Conservation (phyloP, 164 flowering plant genomes). For the Umbilicus rupestris region DNA sequence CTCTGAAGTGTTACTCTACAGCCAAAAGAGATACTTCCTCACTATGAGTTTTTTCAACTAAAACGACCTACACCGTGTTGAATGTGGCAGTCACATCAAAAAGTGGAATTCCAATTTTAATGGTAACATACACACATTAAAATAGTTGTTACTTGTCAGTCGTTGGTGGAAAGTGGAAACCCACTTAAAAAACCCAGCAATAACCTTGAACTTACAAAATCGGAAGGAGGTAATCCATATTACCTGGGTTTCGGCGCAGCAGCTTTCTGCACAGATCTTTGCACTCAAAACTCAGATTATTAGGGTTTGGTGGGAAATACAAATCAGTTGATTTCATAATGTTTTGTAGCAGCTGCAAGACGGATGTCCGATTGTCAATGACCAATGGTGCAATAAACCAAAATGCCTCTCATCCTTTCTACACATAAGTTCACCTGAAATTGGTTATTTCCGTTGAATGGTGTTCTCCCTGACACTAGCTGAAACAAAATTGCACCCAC, state of each 20-base stretch:
- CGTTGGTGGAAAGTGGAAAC: background rate
- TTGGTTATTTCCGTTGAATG: constrained; percentile 87
- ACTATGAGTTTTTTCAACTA: background rate
- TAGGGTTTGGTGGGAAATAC: constrained; percentile 58
- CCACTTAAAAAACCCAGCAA: background rate
- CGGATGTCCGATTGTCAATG: background rate
- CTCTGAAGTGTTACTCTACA: background rate
- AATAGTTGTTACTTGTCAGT: background rate
- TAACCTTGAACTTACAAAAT: background rate
- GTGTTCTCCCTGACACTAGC: constrained; percentile 87
- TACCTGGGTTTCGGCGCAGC: constrained; percentile 91
- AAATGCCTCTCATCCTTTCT: background rate
- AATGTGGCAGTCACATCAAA: background rate
- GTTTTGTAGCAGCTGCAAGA: constrained; percentile 80
- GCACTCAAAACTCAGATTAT: constrained; percentile 62
- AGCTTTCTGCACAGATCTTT: constrained; percentile 82
- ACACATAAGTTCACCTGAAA: constrained; percentile 45
- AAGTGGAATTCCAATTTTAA: background rate
- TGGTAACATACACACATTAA: background rate
- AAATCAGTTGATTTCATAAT: constrained; percentile 73
- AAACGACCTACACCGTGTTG: background rate
- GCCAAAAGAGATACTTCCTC: background rate
- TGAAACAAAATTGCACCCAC: constrained; percentile 94
- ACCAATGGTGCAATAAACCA: background rate
- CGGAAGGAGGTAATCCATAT: background rate